Base-by-base conservation (phyloP, 345 rosid genomes). In the Populus tremula region DNA sequence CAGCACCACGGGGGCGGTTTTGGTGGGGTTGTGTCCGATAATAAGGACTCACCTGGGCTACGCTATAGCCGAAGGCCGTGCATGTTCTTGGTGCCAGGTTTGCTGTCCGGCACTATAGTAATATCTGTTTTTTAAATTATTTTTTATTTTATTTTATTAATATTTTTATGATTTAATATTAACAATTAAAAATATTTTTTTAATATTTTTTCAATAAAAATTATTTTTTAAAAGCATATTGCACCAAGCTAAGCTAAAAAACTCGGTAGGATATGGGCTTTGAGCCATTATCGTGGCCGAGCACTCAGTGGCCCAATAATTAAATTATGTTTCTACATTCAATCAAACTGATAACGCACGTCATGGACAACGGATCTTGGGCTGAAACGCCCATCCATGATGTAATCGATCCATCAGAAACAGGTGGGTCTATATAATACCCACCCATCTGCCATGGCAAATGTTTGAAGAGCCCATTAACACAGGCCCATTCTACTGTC, bases 31-130 rank as follows among this genome's bases (percentile, higher is more conserved):
- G 96, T 81, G 47, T 94, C 97, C 27, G 85, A 81, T 41, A 94
- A 92, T 12, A 85, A 82, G 45, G 91, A 88, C 77, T 93, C 98
- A 25, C 97, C 98, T 38, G 90, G 90, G 78, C 90, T 83, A 45
- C 93, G 89, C 77, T 94, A 97, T 16, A 93, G 91, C 95, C 94
- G 93, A 88, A 94, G 99, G 78, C 93, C 93, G 74, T 94, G 96
- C 72, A 94, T 87, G 85, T 93, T 94, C 84, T 94, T 94, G 82
- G 98, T 94, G 53, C 98, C 99, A 23, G 95, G 99, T 70, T 86
- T 33, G 36, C 5, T 33, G 36, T 5, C 36, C 4, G 35, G 35
- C 35, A 33, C 35, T 33, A 33, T 33, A 33, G 35, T 33, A 33
- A 33, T 33, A 4, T 33, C 36, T 0, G 5, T 33, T 33, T 33